A percentile compares a stretch with the other conserved stretches of the same genome.
phyloP scores from a whole-genome alignment of 2,329 filamentous ascomycete species.

The Diplodia scrobiculata region DNA sequence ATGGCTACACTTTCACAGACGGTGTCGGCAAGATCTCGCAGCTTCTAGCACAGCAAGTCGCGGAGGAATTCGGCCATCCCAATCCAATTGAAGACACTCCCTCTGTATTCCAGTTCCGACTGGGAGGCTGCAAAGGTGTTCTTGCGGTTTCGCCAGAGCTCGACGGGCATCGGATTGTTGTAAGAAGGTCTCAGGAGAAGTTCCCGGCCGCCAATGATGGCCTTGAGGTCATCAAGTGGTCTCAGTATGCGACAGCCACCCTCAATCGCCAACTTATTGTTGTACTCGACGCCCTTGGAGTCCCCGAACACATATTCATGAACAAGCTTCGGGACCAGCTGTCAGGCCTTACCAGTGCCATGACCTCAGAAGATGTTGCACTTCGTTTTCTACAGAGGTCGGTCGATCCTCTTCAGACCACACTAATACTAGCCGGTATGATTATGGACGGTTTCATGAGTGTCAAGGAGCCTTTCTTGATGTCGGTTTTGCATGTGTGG shows the following conservation, averaged over 20 bases:
- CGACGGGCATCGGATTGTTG: conserved; percentile 67
- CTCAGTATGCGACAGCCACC: conserved; percentile 72
- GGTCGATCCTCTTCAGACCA: conserved; percentile 83
- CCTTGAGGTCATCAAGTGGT: conserved; percentile 83
- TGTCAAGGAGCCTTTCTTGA: conserved; percentile 74
- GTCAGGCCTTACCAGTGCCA: conserved; percentile 66
- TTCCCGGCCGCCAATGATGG: conserved; percentile 71
- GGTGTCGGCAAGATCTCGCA: conserved; percentile 90
- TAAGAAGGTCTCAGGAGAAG: conserved; percentile 85
- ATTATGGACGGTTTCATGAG: conserved; percentile 78
- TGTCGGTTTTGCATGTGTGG: conserved; percentile 80
- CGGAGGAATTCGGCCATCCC: conserved; percentile 66
- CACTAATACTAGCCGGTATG: conserved; percentile 72
- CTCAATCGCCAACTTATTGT: conserved; percentile 89
- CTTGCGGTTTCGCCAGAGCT: conserved; percentile 67
- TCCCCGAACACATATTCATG: conserved; percentile 67
- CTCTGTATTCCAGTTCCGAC: conserved; percentile 86
- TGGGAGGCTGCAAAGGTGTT: conserved; percentile 91
- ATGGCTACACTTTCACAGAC: conserved; percentile 78
- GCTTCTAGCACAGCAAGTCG: conserved; percentile 72
- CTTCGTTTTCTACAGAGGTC: conserved; percentile 69
- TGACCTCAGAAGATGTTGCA: conserved; percentile 66
- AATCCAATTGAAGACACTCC: conserved; percentile 61
- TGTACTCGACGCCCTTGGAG: conserved; percentile 77
- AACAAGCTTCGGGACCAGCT: conserved; percentile 70